Base-by-base conservation (phyloP, 768 basidiomycete species). In the Tricholoma matsutake region DNA sequence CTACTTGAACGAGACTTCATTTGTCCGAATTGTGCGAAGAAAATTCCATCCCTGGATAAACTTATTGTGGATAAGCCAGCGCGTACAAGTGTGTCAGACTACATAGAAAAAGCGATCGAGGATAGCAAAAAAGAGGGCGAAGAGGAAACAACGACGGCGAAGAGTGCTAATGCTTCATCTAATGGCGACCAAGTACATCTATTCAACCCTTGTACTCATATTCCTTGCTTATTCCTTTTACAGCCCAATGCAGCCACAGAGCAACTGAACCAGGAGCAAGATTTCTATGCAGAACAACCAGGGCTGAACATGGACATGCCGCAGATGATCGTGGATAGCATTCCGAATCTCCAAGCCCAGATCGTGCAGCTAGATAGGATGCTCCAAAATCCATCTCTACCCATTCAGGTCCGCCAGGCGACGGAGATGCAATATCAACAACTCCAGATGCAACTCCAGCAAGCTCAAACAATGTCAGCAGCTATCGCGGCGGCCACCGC, bases 1-100 rank as follows among this genome's bases (percentile, higher is more conserved):
- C 81, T 99, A 55, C 84, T 96, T 64, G 96, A 98, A 73, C 87
- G 92, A 75, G 95, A 97, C 78, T 98, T 98, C 74, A 78, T 89
- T 60, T 98, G 96, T 75, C 96, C 94, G 7, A 86, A 87, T 65
- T 98, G 97, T 74, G 82, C 86, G 64, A 88, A 89, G 75, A 94
- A 91, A 77, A 86, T 98, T 62, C 82, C 88, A 3, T 94, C 91
- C 35, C 77, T 98, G 68, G 95, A 97, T 79, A 92, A 92, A 74
- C 81, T 98, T 54, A 73, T 85, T 59, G 72, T 84, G 68, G 95
- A 98, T 76, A 91, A 87, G 71, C 87, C 86, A 37, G 84, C 83
- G 76, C 86, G 96, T 62, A 85, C 82, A 52, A 88, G 82, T 67
- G 92, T 96, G 45, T 75, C 78, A 57, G 90, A 89, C 62, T 95